phyloP scores from a whole-genome alignment of 306 rosid species.

The Purshia tridentata region DNA sequence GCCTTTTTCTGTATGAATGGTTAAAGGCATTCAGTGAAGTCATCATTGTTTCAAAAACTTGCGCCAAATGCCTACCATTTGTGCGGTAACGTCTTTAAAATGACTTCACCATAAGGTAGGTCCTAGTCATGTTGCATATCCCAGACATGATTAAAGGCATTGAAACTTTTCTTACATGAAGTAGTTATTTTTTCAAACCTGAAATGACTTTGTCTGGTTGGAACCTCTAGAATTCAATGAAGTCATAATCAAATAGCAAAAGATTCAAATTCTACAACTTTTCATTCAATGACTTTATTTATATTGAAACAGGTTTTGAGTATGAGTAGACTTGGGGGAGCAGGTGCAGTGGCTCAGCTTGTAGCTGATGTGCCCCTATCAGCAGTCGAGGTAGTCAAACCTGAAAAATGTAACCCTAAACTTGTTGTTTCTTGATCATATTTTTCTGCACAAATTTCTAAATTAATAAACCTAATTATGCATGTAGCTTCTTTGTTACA shows the following conservation, averaged over 20 bases:
- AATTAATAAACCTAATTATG: not conserved
- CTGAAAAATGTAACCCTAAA: not conserved
- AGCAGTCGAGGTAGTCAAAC: conserved; percentile 48
- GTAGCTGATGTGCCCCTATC: conserved; percentile 90
- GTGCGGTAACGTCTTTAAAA: conserved; percentile 18
- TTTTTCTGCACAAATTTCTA: not conserved
- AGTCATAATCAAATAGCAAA: conserved; percentile 22
- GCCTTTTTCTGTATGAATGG: not conserved
- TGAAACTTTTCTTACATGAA: conserved; percentile 11
- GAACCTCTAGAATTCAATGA: conserved; percentile 20
- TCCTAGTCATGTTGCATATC: conserved; percentile 29
- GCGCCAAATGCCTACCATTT: conserved; percentile 20
- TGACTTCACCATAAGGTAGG: conserved; percentile 22
- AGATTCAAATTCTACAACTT: conserved; percentile 1
- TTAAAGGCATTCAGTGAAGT: conserved; percentile 5
- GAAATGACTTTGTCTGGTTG: conserved; percentile 27
- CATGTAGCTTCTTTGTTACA: not conserved
- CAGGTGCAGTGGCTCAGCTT: conserved; percentile 98
- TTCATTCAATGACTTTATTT: conserved; percentile 3
- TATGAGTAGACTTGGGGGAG: conserved; percentile 97
- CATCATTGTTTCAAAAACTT: conserved; percentile 25
- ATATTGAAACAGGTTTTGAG: conserved; percentile 68
- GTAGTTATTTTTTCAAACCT: conserved; percentile 34
- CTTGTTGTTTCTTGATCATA: not conserved
- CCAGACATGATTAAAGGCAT: conserved; percentile 21